Base-by-base conservation (phyloP, 192 early-diverging fungal genomes). In the Borealophlyctis nickersoniae region DNA sequence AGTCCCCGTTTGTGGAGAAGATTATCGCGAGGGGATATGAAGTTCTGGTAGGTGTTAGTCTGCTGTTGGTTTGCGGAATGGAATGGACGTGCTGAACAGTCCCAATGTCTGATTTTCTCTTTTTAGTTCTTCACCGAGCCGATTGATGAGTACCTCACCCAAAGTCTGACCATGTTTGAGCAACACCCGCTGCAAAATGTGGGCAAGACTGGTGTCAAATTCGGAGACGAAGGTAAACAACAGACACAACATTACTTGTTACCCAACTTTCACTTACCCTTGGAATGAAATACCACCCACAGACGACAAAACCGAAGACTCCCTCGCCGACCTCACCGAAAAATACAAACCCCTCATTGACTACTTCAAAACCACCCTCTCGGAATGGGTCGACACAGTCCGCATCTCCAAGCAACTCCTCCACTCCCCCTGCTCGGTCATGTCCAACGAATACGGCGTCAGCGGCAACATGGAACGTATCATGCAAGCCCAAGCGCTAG, bases 1-100 rank as follows among this genome's bases (percentile, higher is more conserved):
- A 87, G 52, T 91, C 89, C 35, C 97, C 97, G n/a, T 92, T 94
- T 75, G 84, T 94, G 31, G 97, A 96, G 75, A 84, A 87, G 26
- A 82, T 97, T 16, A 67, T 95, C 60, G 88, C 89, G 23, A 88
- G 91, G 57, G 92, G 91, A 28, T 89, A 89, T 70, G 92, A 98
- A 69, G 93, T 98, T 23, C 79, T 96, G 52, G 89, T 89, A 71
- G 80, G 52, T 72, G 23, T 64, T 26, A 30, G 26, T 66, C 9
- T 19, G 88, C 86, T 73, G 73, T 91, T 75, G 89, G 73, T 80
- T n/a, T n/a, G n/a, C n/a, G n/a, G n/a, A n/a, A n/a, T n/a, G n/a
- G n/a, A n/a, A n/a, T n/a, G n/a, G n/a, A n/a, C n/a, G n/a, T n/a
- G n/a, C n/a, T n/a, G n/a, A n/a, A n/a, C n/a, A n/a, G n/a, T n/a